Evolutionary conservation across 768 basidiomycete species (phyloP), one percentile per base, ranked within the genome.

Genomic region (Termitomyces titanicus): DNA sequence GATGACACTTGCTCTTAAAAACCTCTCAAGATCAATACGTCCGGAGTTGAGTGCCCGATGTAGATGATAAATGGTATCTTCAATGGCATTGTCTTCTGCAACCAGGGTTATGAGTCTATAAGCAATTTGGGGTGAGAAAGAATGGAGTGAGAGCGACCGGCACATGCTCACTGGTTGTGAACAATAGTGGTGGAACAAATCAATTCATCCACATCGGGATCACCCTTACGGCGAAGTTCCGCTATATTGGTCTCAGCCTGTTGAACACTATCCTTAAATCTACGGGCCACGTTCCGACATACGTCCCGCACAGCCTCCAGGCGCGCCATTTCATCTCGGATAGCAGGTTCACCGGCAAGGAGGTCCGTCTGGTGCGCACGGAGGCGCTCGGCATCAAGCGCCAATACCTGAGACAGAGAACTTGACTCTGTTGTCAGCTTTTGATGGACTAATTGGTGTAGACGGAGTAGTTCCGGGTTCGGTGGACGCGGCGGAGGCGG

Each of bases 41-140:
- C 92, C 92, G 50, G 87, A 77, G 66, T 97, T 97, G 59, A 99
- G 77, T 0, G 94, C 96, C 58, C 94, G 82, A 61, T 95, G 93
- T 45, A 99, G 81, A 69, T 98, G 94, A 73, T 98, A 99, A 56
- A 97, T 89, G 44, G 96, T 96, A 69, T 98, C 97, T 72, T 98
- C 96, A 66, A 98, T 94, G 1, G 96, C 94, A 64, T 94, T 94
- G 70, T 98, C 97, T 70, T 99, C 97, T n/a, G 97, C 95, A n/a
- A 98, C 88, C 27, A 98, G 79, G 67, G 98, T 92, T 62, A 98
- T 86, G 22, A 99, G 76, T 72, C 96, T 98, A 53, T 46, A 44
- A 48, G 45, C 18, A 33, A 22, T 27, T 18, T 46, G 11, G 43
- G 37, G 60, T 58, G 46, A 47, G 60, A 37, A 51, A 25, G 35